Evolutionary conservation across 2,329 filamentous ascomycete species (phyloP).

Genomic region (Aspergillus sp.): DNA sequence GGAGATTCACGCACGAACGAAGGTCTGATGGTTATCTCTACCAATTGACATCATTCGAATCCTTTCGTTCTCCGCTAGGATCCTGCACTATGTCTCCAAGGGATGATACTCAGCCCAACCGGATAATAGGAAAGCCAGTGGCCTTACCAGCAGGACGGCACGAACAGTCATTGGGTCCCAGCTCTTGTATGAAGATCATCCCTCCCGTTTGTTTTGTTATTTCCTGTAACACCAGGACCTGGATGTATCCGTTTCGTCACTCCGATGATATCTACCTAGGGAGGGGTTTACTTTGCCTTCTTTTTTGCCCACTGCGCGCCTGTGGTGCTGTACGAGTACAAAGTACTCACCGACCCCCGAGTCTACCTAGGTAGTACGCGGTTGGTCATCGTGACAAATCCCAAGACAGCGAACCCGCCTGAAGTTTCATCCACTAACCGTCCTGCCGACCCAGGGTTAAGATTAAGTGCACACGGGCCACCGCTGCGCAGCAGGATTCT

Average conservation of each 20-base stretch:
- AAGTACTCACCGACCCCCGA: too few species aligned
- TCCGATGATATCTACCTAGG: too few species aligned
- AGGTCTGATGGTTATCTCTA: too few species aligned
- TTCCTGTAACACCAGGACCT: slow-evolving; percentile 6
- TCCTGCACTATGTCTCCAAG: slow-evolving; percentile 5
- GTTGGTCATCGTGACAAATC: background rate
- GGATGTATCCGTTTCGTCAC: background rate
- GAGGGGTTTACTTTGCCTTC: too few species aligned
- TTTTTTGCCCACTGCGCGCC: too few species aligned
- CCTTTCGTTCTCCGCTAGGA: background rate
- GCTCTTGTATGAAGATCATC: slow-evolving; percentile 17
- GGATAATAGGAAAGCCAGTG: slow-evolving; percentile 11
- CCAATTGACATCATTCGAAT: too few species aligned
- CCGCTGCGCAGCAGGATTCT: background rate
- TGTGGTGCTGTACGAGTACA: too few species aligned
- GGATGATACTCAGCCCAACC: slow-evolving; percentile 10
- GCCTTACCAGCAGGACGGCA: slow-evolving; percentile 29
- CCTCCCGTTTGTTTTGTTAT: slow-evolving; percentile 3
- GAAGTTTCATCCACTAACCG: background rate
- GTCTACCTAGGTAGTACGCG: background rate
- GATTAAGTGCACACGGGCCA: background rate
- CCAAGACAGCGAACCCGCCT: background rate
- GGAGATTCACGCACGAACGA: too few species aligned
- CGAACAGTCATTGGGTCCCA: slow-evolving; percentile 26
- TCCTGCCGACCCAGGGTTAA: background rate